Evolutionary conservation across 768 basidiomycete genomes (phyloP), one percentile per base, ranked within the genome.

Genomic region (Agaricus sinodeliciosus): DNA sequence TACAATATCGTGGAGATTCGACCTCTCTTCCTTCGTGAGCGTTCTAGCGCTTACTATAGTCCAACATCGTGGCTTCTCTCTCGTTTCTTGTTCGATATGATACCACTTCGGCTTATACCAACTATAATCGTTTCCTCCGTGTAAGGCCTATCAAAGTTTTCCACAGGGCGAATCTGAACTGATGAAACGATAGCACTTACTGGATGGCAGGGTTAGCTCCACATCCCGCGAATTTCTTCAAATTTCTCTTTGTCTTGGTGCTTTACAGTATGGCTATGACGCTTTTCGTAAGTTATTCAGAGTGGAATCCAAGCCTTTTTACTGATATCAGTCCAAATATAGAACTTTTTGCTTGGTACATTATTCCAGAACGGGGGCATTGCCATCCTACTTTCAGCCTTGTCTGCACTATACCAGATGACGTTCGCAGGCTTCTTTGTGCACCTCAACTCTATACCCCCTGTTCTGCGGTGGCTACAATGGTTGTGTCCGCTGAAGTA

Each of bases 361-460:
- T 59, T 88, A 15, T 89, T 96, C 77, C 71, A 76, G 48, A 91
- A 95, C 57, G 88, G 88, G 26, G 94, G 94, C 16, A 81, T 95
- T 40, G 94, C 94, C 1, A 93, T 96, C 63, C 79, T 98, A 2
- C 65, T 95, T 35, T 91, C 90, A 0, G 89, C 88, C 8, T 74
- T 90, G 18, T 72, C 80, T 0, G 85, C 82, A 3, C 71, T 90
- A 9, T 88, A 85, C 66, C 86, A 90, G 63, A 89, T 90, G 87
- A 91, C 89, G 0, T 91, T 77, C 58, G 90, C 91, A 0, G 91
- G 91, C 12, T 97, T 95, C 74, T 96, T 96, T 65, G 90, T 95
- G 48, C 90, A 95, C 64, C 76, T 95, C 52, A 68, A 71, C 56
- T 73, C 78, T 55, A 95, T 98, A 54, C 93, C 94, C 3, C 88